Conservation (phyloP, 1,139 yeast genomes). For the Trichomonascaceae sp. region DNA sequence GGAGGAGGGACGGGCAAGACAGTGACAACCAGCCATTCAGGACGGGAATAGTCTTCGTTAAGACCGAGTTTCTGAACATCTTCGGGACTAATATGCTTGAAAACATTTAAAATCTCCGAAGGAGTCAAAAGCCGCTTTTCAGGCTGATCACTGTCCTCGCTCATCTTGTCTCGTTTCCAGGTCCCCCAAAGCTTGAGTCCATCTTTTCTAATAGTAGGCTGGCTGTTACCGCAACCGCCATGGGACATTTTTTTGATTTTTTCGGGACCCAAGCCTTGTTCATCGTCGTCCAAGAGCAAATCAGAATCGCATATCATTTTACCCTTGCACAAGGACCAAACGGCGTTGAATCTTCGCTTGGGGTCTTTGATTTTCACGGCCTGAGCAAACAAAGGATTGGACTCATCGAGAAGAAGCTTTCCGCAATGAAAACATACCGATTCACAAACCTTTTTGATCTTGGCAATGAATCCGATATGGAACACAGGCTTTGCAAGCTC, state of each 20-base stretch:
- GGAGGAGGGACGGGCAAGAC: slow-evolving; percentile 99
- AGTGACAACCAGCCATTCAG: slow-evolving; percentile 97
- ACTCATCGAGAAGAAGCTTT: slow-evolving; percentile 78
- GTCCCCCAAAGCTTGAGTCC: slow-evolving; percentile 96
- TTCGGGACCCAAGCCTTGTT: slow-evolving; percentile 28
- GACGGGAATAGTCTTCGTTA: slow-evolving; percentile 94
- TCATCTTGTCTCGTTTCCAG: slow-evolving; percentile 82
- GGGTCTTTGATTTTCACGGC: slow-evolving; percentile 90
- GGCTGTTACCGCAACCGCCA: slow-evolving; percentile 98
- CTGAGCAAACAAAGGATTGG: slow-evolving; percentile 75
- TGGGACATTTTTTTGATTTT: slow-evolving; percentile 47
- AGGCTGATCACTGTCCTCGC: slow-evolving; percentile 81
- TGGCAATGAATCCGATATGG: slow-evolving; percentile 87
- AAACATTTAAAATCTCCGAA: slow-evolving; percentile 81
- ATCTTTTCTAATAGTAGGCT: slow-evolving; percentile 93
- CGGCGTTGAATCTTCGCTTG: slow-evolving; percentile 91
- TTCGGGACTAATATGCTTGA: slow-evolving; percentile 81
- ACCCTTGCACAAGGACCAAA: slow-evolving; percentile 86
- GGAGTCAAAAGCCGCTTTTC: slow-evolving; percentile 88
- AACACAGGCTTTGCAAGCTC: slow-evolving; percentile 97
- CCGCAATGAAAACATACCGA: slow-evolving; percentile 99
- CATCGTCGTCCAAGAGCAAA: slow-evolving; percentile 60
- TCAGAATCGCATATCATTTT: slow-evolving; percentile 96
- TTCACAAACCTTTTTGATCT: slow-evolving; percentile 91
- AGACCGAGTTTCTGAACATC: slow-evolving; percentile 83